phyloP scores from a whole-genome alignment of 352 stramenopile genomes.

The Albugo laibachii region DNA sequence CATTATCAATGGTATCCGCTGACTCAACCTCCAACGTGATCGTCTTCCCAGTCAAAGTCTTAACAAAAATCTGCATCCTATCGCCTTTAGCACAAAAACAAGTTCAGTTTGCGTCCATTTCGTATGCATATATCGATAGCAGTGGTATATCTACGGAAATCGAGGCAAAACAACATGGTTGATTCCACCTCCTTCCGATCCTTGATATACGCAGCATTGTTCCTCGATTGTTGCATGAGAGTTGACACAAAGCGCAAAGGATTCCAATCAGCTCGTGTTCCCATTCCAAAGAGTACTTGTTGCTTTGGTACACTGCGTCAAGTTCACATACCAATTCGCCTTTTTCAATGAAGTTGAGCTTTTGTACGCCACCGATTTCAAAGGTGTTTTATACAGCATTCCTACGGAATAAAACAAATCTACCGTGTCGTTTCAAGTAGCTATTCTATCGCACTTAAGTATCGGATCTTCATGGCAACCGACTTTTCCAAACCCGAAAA shows the following conservation, averaged over 20 bases:
- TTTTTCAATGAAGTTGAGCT: background rate
- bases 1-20: slow-evolving; percentile 98
- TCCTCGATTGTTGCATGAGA: no score
- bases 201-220: slow-evolving; percentile 49
- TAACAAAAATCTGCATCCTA: slow-evolving; percentile 92
- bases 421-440: background rate
- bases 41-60: slow-evolving; percentile 95
- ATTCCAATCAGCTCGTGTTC: no score
- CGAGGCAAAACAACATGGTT: slow-evolving; percentile 4
- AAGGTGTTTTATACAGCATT: background rate
- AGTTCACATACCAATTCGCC: background rate
- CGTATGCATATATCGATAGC: background rate
- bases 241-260: no score
- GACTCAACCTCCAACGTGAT: slow-evolving; percentile 99
- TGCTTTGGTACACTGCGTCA: background rate
- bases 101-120: background rate
- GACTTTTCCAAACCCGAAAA: slow-evolving; percentile 80
- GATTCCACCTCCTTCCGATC: slow-evolving; percentile 39
- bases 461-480: slow-evolving; percentile 6
- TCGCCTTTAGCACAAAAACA: slow-evolving; percentile 7
- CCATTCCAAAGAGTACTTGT: no score
- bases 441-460: background rate
- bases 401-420: background rate
- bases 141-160: slow-evolving; percentile 56
- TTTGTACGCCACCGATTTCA: background rate